Conservation (phyloP, 2,329 filamentous ascomycete genomes). For the Trichoderma hamatum region DNA sequence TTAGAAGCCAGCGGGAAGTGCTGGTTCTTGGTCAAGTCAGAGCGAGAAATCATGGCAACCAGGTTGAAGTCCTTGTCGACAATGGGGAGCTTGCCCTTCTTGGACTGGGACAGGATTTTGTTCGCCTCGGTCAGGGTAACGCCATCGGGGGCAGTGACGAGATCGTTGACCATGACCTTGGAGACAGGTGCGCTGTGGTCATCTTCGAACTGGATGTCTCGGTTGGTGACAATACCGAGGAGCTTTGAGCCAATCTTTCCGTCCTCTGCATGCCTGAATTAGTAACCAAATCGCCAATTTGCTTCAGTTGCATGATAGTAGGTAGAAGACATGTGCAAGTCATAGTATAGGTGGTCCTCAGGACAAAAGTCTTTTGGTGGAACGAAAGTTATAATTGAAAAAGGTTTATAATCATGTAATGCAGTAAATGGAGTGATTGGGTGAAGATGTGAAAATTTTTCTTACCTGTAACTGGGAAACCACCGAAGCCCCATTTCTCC, state of each 20-base stretch:
- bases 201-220: constrained; percentile 96
- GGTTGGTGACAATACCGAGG: constrained; percentile 94
- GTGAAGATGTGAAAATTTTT: constrained; percentile 34
- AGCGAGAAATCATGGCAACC: constrained; percentile 88
- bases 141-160: constrained; percentile 83
- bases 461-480: constrained; percentile 98
- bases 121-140: constrained; percentile 89
- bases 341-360: constrained; percentile 67
- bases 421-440: background rate
- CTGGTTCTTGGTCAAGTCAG: constrained; percentile 97
- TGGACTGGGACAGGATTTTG: constrained; percentile 87
- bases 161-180: constrained; percentile 92
- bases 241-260: constrained; percentile 95
- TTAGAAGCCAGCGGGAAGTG: constrained; percentile 97
- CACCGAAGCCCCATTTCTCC: constrained; percentile 98
- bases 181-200: constrained; percentile 73
- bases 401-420: constrained; percentile 76
- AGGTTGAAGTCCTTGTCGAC: constrained; percentile 83
- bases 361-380: constrained; percentile 91
- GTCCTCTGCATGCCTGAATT: constrained; percentile 63
- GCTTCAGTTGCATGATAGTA: background rate
- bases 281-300: constrained; percentile 24
- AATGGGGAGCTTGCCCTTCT: constrained; percentile 97
- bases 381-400: constrained; percentile 98
- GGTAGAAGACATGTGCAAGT: constrained; percentile 34